A percentile compares a stretch with the other conserved stretches of the same genome.
Conservation (phyloP, 2,329 filamentous ascomycete species). For the Mycosphaerelloides madeirae region DNA sequence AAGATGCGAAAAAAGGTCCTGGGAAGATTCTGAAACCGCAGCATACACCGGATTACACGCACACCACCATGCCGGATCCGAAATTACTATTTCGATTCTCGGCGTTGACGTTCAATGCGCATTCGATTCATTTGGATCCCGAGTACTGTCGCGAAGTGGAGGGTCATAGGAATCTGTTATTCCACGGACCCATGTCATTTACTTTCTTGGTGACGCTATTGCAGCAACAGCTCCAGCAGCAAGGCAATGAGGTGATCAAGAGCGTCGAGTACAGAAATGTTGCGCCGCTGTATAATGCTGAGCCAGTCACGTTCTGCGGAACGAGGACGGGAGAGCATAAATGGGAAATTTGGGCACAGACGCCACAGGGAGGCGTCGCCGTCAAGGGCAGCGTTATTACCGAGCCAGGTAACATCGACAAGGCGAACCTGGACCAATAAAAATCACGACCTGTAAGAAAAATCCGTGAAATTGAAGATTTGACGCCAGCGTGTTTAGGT, state of each 20-base stretch:
- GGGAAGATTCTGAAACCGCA: constrained; percentile 44
- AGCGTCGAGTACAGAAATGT: constrained; percentile 75
- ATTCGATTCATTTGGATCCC: constrained; percentile 80
- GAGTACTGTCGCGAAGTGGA: constrained; percentile 66
- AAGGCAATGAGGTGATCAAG: constrained; percentile 41
- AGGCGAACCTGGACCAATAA: constrained; percentile 12
- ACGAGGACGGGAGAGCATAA: constrained; percentile 43
- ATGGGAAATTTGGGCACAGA: constrained; percentile 41
- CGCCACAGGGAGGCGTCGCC: constrained; percentile 38
- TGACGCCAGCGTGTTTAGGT: no score
- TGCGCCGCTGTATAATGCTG: constrained; percentile 70
- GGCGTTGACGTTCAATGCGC: constrained; percentile 86
- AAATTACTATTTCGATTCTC: constrained; percentile 83
- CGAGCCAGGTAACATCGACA: constrained; percentile 17
- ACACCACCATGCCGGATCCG: constrained; percentile 61
- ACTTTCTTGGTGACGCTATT: constrained; percentile 70
- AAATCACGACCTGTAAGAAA: not conserved
- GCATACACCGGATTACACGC: constrained; percentile 49
- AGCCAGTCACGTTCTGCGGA: constrained; percentile 66
- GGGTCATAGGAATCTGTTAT: constrained; percentile 68
- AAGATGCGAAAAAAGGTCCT: constrained; percentile 26
- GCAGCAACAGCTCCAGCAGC: constrained; percentile 46
- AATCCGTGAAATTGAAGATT: no score
- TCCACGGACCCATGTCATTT: constrained; percentile 81
- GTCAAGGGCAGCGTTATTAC: constrained; percentile 41